Conservation (phyloP, 495 filamentous ascomycete genomes). For the Acidiella bohemica region DNA sequence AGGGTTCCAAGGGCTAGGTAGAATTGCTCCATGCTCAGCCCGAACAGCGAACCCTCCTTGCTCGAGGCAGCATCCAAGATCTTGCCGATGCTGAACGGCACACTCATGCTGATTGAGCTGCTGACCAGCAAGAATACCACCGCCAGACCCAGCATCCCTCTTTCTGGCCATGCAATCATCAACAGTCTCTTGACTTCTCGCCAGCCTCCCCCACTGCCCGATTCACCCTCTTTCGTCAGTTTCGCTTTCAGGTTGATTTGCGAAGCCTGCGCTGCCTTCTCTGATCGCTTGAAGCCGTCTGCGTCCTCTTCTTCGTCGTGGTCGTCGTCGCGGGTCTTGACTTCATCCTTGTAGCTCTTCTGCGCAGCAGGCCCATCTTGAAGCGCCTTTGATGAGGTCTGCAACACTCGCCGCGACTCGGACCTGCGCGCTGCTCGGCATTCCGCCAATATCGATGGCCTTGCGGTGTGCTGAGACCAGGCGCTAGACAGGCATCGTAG, state of each 20-base stretch:
- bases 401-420: conserved; percentile 5
- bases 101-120: conserved; percentile 80
- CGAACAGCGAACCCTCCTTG: conserved; percentile 49
- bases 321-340: conserved; percentile 20
- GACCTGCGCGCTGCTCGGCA: too few relatives aligned
- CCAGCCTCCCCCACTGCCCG: conserved; percentile 49
- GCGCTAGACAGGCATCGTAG: too few relatives aligned
- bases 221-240: conserved; percentile 62
- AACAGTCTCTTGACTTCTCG: conserved; percentile 73
- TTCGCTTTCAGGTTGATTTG: conserved; percentile 81
- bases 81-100: conserved; percentile 90
- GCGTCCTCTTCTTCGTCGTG: conserved; percentile 39
- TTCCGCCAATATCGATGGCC: too few relatives aligned
- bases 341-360: conserved; percentile 18
- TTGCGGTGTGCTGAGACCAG: too few relatives aligned
- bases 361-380: not conserved
- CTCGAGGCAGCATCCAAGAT: conserved; percentile 79
- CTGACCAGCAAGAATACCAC: conserved; percentile 76
- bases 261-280: conserved; percentile 75
- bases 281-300: conserved; percentile 51
- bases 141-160: conserved; percentile 61
- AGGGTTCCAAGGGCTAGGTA: conserved; percentile 56
- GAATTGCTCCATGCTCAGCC: conserved; percentile 60
- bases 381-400: not conserved
- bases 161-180: conserved; percentile 76